A percentile compares a stretch with the other conserved stretches of the same genome.
These are phyloP conservation scores for Suillus ampliporus DNA, from an alignment of 768 basidiomycete genomes.

Conservation along the genomic window DNA sequence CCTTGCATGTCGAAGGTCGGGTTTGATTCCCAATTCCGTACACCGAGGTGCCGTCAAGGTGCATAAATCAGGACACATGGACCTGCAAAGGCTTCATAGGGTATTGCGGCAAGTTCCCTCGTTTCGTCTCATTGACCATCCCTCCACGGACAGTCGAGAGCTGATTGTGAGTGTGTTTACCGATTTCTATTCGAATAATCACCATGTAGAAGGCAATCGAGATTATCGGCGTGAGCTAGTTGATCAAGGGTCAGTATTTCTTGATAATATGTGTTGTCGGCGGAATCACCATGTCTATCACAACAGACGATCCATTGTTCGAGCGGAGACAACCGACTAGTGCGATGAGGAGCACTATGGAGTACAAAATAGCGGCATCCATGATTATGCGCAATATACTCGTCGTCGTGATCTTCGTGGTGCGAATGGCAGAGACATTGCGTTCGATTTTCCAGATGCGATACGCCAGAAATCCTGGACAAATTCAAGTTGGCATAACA, in stretches of 20 bases:
- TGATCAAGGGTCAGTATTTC: neutral
- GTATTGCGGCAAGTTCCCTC: neutral
- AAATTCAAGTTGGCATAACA: neutral
- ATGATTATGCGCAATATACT: conserved; percentile 8
- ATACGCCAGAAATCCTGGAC: conserved; percentile 8
- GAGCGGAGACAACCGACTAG: conserved; percentile 6
- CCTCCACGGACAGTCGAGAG: neutral
- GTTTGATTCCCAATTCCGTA: neutral
- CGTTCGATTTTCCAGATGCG: conserved; percentile 15
- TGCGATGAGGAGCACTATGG: conserved; percentile 3
- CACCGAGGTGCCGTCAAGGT: neutral
- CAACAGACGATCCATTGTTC: conserved; percentile 9
- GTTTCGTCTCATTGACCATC: neutral
- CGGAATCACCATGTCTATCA: conserved; percentile 13
- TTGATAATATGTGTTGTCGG: neutral
- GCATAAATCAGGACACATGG: conserved; percentile 6
- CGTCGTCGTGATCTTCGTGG: neutral
- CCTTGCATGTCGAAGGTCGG: neutral
- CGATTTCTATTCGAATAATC: conserved; percentile 11
- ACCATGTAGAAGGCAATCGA: conserved; percentile 16
- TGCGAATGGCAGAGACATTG: neutral
- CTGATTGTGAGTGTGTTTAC: conserved; percentile 1
- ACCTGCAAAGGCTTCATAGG: conserved; percentile 12
- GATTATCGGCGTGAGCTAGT: conserved; percentile 11
- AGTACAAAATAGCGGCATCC: conserved; percentile 13